phyloP scores from a whole-genome alignment of 73 alveolate genomes.

The Paramecium sonneborni region DNA sequence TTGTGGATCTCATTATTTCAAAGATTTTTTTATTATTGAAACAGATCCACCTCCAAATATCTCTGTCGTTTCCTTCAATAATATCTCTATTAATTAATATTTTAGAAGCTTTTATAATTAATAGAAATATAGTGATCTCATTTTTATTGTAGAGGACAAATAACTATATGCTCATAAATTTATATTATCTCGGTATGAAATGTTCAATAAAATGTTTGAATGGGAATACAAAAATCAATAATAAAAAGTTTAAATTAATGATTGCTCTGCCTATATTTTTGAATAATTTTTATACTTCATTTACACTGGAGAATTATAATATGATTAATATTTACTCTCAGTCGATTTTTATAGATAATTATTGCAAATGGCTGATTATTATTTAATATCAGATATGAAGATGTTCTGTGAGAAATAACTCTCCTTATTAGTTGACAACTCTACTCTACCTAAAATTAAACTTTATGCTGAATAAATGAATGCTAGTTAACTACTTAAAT shows the following conservation, averaged over 20 bases:
- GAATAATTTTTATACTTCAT: conserved; percentile 71
- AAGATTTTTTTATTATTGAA: conserved; percentile 77
- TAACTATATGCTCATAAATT: conserved; percentile 86
- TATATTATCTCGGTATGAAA: conserved; percentile 75
- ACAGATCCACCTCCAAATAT: conserved; percentile 85
- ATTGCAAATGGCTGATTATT: conserved; percentile 80
- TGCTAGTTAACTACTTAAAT: conserved; percentile 73
- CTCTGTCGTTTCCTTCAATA: conserved; percentile 11
- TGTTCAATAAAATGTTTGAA: conserved; percentile 70
- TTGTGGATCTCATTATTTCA: conserved; percentile 81
- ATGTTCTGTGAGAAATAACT: conserved; percentile 69
- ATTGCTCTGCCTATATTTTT: conserved; percentile 70
- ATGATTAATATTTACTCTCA: conserved; percentile 67
- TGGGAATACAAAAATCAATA: conserved; percentile 76
- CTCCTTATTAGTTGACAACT: conserved; percentile 57
- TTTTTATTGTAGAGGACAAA: conserved; percentile 77
- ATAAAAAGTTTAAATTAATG: conserved; percentile 66
- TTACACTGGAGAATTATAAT: conserved; percentile 82
- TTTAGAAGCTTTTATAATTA: conserved; percentile 71
- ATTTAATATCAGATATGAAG: conserved; percentile 76
- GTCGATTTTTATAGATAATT: conserved; percentile 73
- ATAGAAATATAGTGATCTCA: conserved; percentile 78
- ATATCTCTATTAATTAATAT: conserved; percentile 49
- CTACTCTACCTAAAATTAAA: conserved; percentile 34
- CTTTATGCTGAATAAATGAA: conserved; percentile 74